Base-by-base conservation (phyloP, 306 rosid species). In the Abrus pulchellus region DNA sequence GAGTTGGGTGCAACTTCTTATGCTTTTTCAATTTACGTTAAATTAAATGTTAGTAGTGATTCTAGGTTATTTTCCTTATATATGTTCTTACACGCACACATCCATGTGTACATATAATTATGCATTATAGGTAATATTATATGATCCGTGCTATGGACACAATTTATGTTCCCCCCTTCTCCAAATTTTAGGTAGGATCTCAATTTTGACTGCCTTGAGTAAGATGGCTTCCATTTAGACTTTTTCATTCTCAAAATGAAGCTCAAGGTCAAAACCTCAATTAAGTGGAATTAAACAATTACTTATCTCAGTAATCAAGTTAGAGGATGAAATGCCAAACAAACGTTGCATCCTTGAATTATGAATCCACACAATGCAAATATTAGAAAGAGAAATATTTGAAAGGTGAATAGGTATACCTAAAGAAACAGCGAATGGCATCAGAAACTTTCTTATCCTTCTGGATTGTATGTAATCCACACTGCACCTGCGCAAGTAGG, bases 391-490 rank as follows among this genome's bases (percentile, higher is more conserved):
- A 40, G 14, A 33, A 40, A 32, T 9, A 61, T 29, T 36, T 43
- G 43, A 75, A 69, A 34, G 52, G 68, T 7, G 40, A 65, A 55
- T 50, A 65, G 43, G 38, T 38, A 74, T 87, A 95, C 98, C 99
- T 91, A 87, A 91, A 95, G 91, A 95, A 95, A 88, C 99, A 90
- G 52, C 92, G 67, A 71, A 89, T 82, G 87, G 99, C 98, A 86
- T 93, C 98, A 68, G 79, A 76, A 72, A 91, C 82, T 76, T 91
- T 95, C 83, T 88, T 87, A 80, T 95, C 97, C 85, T 91, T 93
- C 86, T 78, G 81, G 52, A 83, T 76, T 75, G 87, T 92, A 82
- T 83, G 90, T 86, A 87, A 88, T 81, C 89, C 90, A 82, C 85
- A 86, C 75, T 83, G 95, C 80, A 94, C 91, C 82, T 93, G 97